A percentile compares a stretch with the other conserved stretches of the same genome.
phyloP scores from a whole-genome alignment of 2,329 filamentous ascomycete genomes.

The Juglanconis juglandina region DNA sequence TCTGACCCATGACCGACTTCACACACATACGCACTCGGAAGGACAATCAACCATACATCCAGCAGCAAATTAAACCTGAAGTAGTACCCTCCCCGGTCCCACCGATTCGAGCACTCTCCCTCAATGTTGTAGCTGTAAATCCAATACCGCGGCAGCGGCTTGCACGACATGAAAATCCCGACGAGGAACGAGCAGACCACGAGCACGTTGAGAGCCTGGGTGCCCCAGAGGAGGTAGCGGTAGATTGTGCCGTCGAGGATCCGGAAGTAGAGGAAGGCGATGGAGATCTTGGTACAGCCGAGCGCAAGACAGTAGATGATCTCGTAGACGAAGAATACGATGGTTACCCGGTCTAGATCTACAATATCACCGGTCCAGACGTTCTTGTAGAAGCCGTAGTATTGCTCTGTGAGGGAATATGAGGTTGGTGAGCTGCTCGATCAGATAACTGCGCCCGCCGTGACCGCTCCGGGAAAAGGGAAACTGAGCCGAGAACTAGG shows the following conservation, averaged over 20 bases:
- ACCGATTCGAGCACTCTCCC: not conserved
- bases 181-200: not conserved
- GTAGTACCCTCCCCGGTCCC: not conserved
- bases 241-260: not conserved
- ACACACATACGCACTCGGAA: not conserved
- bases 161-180: not conserved
- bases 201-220: not conserved
- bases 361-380: no score
- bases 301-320: not conserved
- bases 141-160: constrained; percentile 1
- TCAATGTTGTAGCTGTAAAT: not conserved
- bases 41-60: not conserved
- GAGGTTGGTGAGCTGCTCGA: no score
- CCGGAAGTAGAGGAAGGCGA: constrained; percentile 1
- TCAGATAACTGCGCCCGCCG: no score
- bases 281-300: not conserved
- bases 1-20: not conserved
- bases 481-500: no score
- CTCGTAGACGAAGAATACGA: not conserved
- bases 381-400: no score
- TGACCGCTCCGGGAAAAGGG: no score
- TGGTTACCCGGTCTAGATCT: no score
- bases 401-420: no score
- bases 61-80: not conserved
- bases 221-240: not conserved